Base-by-base conservation (phyloP, 768 basidiomycete genomes). In the Pholiota molesta region DNA sequence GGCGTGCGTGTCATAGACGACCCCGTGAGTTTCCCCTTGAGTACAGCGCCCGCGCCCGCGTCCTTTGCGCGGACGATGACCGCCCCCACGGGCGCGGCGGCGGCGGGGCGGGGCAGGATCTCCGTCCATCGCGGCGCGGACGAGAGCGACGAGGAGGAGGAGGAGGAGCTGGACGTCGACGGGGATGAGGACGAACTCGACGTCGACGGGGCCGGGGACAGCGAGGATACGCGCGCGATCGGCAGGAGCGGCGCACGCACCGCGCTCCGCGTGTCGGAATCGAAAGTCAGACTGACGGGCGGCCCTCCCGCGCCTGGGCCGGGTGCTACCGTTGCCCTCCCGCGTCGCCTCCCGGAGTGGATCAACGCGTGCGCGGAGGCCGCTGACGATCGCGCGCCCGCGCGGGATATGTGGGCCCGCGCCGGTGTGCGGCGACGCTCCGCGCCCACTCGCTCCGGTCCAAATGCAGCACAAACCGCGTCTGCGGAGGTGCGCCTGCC, bases 331-430 rank as follows among this genome's bases (percentile, higher is more conserved):
- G 19, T 19, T 21, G 2, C 42, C 42, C n/a, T 8, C n/a, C 42
- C 42, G 19, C 16, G n/a, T 9, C 42, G 42, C n/a, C 42, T 62
- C 59, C 54, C 65, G 29, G 37, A 54, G 40, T 60, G 61, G 61
- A 65, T 60, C 55, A 60, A 28, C n/a, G 51, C 35, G 26, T 52
- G 51, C 16, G 11, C 28, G n/a, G 42, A 44, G 14, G 52, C 57
- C 5, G 35, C 52, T 19, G 53, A 55, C 40, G 19, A 29, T n/a
- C n/a, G n/a, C 5, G 35, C 54, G 31, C 47, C 59, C 19, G 42
- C 42, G 42, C 42, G 3, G 13, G 54, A 64, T 33, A 52, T 60
- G 19, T 64, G 62, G 62, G 52, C 39, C 13, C 52, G 59, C 14
- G 53, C 37, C 17, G 33, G 52, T 39, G 33, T 47, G 35, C 44